Base-by-base conservation (phyloP, 2,329 filamentous ascomycete genomes). In the Penicillium sp. region DNA sequence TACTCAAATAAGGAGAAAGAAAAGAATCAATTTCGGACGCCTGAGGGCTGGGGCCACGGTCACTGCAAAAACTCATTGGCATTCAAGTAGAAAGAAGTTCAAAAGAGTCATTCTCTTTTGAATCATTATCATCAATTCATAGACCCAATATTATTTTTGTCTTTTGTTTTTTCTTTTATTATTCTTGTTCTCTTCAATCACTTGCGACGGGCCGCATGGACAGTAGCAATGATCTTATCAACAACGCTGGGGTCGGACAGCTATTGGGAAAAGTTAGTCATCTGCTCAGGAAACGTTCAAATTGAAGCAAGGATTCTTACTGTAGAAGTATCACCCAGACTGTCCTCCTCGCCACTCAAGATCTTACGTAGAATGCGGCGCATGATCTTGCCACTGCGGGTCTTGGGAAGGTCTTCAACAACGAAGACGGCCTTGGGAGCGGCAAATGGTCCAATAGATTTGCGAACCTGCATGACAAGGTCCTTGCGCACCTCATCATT, bases 311-410 rank as follows among this genome's bases (percentile, higher is more conserved):
- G 14, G 39, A 28, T n/a, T 80, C 89, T 80, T 82, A 95, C 91
- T 63, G 94, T 97, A 18, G 90, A 90, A 31, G 83, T 95, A 71
- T 99, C 94, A 66, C 94, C 94, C 50, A 99, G 82, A 77, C 96
- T 92, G 74, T 99, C 94, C 77, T 97, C 93, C 81, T 99, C 94
- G 31, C 93, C 93, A 14, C 92, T 92, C 65, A 99, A 78, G 70
- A 99, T 96, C 90, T 99, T 99, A 68, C 94, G 85, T 80, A 99
- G 78, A 71, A 99, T 96, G 61, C 94, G 87, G 60, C 94, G 86
- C 94, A 99, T 99, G 71, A 99, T 99, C 88, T 99, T 99, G 63
- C 94, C 94, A 65, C 90, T 96, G 66, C 94, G 85, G 33, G 94
- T 99, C 87, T 99, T 97, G 68, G 94, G 94, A 62, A 99, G 84